Base-by-base conservation (phyloP, 306 rosid species). In the Trichosanthes cucumerina region DNA sequence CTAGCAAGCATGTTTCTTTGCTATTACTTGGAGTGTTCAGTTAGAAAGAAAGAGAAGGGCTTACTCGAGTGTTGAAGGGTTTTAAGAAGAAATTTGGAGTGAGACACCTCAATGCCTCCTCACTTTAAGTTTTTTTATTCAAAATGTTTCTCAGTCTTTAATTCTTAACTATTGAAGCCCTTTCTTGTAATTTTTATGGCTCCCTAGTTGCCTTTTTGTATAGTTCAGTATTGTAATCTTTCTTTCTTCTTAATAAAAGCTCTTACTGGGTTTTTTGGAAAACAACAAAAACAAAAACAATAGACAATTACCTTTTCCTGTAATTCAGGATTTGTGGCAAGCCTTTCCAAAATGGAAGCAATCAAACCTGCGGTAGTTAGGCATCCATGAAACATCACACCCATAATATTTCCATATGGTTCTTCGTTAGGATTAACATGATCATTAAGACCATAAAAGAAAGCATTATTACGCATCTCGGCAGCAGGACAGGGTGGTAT, bases 351-450 rank as follows among this genome's bases (percentile, higher is more conserved):
- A 39, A 87, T 74, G 71, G 84, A 86, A 74, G 85, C 75, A 16
- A 93, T 87, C 86, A 93, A 84, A 72, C 88, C 82, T 16, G 90
- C 84, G 2, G 91, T 89, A 79, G 91, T 86, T 73, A 88, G 87
- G 85, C 91, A 87, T 86, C 98, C 98, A 80, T 91, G 94, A 85
- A 86, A 85, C 92, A 91, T 91, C 83, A 91, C 77, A 21, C 91
- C 88, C 96, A 93, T 88, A 78, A 91, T 82, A 77, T 89, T 87
- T 59, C 91, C 88, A 74, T 69, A 88, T 75, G 88, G 71, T 64
- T 89, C 98, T 83, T 90, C 93, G 64, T 82, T 78, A 62, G 79
- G 70, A 84, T 39, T 80, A 79, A 72, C 68, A 69, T 76, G 81
- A 77, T 73, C 86, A 54, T 73, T 82, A 47, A 80, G 82, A 83